These are phyloP conservation scores for Dioscorea dumetorum DNA, from an alignment of 106 monocot genomes.

Conservation along the genomic window DNA sequence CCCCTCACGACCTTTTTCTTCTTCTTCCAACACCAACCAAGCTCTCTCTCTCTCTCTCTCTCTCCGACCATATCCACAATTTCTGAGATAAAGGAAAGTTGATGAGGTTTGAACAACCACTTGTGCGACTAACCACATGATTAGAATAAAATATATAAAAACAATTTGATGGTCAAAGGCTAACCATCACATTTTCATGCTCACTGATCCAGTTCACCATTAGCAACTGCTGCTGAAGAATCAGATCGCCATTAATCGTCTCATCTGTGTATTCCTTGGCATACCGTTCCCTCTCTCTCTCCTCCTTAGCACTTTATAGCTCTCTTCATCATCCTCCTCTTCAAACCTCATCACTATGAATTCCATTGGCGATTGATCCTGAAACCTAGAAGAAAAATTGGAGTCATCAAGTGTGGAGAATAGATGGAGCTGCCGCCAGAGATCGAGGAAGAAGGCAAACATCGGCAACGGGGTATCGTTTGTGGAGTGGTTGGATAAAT, in stretches of 20 bases:
- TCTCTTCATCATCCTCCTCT: conserved; percentile 93
- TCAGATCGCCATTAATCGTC: conserved; percentile 34
- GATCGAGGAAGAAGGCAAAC: conserved; percentile 42
- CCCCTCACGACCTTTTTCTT: no score
- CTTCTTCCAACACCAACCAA: no score
- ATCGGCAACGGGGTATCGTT: conserved; percentile 35
- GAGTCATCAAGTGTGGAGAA: not conserved
- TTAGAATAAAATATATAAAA: no score
- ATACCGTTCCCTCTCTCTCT: conserved; percentile 58
- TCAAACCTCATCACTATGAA: conserved; percentile 64
- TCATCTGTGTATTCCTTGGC: conserved; percentile 22
- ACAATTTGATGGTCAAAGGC: no score
- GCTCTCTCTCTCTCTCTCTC: no score
- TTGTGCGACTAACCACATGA: no score
- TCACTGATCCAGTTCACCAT: conserved; percentile 94
- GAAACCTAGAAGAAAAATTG: not conserved
- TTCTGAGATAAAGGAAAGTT: no score
- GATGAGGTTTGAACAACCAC: no score
- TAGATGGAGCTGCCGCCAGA: conserved; percentile 6
- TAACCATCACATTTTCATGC: no score
- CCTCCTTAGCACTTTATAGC: conserved; percentile 56
- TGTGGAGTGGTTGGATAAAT: conserved; percentile 44
- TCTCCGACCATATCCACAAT: no score
- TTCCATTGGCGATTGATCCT: conserved; percentile 30
- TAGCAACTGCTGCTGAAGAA: conserved; percentile 52